phyloP scores from a whole-genome alignment of 768 basidiomycete genomes.

The Coprinellus micaceus region DNA sequence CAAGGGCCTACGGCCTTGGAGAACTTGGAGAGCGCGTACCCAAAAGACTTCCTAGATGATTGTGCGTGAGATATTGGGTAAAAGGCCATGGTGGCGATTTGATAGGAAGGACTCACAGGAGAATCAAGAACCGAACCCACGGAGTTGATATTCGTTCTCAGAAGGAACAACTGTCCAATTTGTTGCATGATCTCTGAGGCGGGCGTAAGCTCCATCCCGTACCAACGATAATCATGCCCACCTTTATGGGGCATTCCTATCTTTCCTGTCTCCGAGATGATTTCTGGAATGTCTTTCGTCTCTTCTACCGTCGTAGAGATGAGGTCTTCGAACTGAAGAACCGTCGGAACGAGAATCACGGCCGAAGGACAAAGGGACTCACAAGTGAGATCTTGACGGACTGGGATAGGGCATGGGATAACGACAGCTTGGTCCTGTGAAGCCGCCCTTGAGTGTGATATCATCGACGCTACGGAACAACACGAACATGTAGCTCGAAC shows the following conservation, averaged over 20 bases:
- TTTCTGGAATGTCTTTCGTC: conserved; percentile 93
- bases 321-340: conserved; percentile 77
- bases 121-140: conserved; percentile 97
- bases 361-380: conserved; percentile 8
- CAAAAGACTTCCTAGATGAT: conserved; percentile 82
- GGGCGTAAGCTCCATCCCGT: conserved; percentile 10
- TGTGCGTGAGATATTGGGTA: conserved; percentile 10
- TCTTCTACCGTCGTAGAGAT: conserved; percentile 93
- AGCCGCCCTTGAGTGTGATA: conserved; percentile 4
- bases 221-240: conserved; percentile 21
- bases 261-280: conserved; percentile 91
- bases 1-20: neutral
- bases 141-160: conserved; percentile 91
- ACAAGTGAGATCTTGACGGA: conserved; percentile 96
- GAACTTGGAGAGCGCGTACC: conserved; percentile 44
- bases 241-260: conserved; percentile 87
- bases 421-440: conserved; percentile 86
- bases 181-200: conserved; percentile 90
- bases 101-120: conserved; percentile 54
- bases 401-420: conserved; percentile 93
- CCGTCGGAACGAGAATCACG: conserved; percentile 1
- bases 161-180: conserved; percentile 90
- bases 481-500: conserved; percentile 90
- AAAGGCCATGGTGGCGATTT: conserved; percentile 5
- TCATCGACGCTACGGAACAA: conserved; percentile 13